These are phyloP conservation scores for Drechslerella coelobrocha DNA, from an alignment of 2,329 filamentous ascomycete genomes.

Conservation along the genomic window DNA sequence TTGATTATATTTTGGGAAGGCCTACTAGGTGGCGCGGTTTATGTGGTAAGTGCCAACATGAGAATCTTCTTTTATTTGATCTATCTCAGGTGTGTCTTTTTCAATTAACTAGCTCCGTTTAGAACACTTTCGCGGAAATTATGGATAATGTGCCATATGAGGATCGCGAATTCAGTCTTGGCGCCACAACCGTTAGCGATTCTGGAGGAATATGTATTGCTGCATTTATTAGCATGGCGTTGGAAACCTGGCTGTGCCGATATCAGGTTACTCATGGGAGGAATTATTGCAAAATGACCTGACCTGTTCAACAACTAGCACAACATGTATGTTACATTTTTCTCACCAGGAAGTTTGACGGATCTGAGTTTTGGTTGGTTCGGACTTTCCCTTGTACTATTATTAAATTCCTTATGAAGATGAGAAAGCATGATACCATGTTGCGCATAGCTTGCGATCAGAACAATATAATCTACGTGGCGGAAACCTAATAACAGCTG, in stretches of 20 bases:
- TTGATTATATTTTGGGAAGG: slow-evolving; percentile 91
- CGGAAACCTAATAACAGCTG: too few relatives aligned
- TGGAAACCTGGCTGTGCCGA: slow-evolving; percentile 81
- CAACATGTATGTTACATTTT: background rate
- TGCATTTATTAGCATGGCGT: slow-evolving; percentile 78
- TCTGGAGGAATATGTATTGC: slow-evolving; percentile 89
- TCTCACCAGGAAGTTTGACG: too few relatives aligned
- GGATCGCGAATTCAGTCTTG: slow-evolving; percentile 88
- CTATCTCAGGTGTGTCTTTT: too few relatives aligned
- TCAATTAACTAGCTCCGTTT: too few relatives aligned
- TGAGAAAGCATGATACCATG: too few relatives aligned
- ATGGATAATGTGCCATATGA: slow-evolving; percentile 77
- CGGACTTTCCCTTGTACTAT: too few relatives aligned
- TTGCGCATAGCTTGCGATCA: too few relatives aligned
- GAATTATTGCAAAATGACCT: slow-evolving; percentile 70
- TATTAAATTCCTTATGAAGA: too few relatives aligned
- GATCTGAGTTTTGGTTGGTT: too few relatives aligned
- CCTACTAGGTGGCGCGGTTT: slow-evolving; percentile 85
- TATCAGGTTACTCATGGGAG: slow-evolving; percentile 84
- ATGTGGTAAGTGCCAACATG: slow-evolving; percentile 65
- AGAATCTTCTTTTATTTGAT: background rate
- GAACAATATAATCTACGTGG: too few relatives aligned
- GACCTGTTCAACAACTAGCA: slow-evolving; percentile 3
- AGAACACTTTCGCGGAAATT: slow-evolving; percentile 91
- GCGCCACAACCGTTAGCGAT: slow-evolving; percentile 89